These are phyloP conservation scores for Microdochium paspali DNA, from an alignment of 2,329 filamentous ascomycete genomes.

Conservation along the genomic window DNA sequence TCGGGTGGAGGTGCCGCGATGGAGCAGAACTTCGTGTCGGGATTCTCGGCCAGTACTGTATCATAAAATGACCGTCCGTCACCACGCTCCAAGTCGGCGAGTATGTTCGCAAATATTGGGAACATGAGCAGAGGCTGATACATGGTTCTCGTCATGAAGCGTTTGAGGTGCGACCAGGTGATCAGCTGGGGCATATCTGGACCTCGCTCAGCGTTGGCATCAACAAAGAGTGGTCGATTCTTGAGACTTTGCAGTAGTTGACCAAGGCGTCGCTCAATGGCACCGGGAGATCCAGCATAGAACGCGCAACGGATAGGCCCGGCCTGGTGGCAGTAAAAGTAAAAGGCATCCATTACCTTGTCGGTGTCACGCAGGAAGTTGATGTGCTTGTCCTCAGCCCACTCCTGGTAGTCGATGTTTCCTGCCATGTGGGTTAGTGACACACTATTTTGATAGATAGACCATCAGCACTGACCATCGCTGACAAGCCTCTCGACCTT, in stretches of 20 bases:
- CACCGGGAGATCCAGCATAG: conserved; percentile 21
- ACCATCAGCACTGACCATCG: conserved; percentile 28
- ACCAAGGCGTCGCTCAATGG: conserved; percentile 28
- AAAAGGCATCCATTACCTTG: conserved; percentile 41
- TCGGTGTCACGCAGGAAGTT: conserved; percentile 46
- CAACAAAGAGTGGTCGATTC: conserved; percentile 31
- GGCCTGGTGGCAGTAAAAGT: conserved; percentile 40
- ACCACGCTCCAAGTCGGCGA: conserved; percentile 31
- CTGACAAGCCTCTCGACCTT: conserved; percentile 38
- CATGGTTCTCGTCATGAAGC: conserved; percentile 28
- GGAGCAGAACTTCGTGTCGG: conserved; percentile 16
- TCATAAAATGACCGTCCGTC: conserved; percentile 34
- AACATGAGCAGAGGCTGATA: conserved; percentile 35
- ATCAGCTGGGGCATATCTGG: conserved; percentile 36
- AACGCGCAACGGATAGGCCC: conserved; percentile 38
- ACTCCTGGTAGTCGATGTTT: conserved; percentile 45
- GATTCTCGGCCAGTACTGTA: conserved; percentile 10
- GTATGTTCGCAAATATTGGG: conserved; percentile 27
- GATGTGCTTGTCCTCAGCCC: conserved; percentile 33
- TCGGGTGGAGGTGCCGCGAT: conserved; percentile 19
- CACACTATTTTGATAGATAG: background rate
- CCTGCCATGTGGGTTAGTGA: conserved; percentile 11
- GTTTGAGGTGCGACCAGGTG: conserved; percentile 37
- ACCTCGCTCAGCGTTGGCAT: conserved; percentile 13
- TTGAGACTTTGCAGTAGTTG: conserved; percentile 30